Base-by-base conservation (phyloP, 345 rosid species). In the Trapa bicornis region DNA sequence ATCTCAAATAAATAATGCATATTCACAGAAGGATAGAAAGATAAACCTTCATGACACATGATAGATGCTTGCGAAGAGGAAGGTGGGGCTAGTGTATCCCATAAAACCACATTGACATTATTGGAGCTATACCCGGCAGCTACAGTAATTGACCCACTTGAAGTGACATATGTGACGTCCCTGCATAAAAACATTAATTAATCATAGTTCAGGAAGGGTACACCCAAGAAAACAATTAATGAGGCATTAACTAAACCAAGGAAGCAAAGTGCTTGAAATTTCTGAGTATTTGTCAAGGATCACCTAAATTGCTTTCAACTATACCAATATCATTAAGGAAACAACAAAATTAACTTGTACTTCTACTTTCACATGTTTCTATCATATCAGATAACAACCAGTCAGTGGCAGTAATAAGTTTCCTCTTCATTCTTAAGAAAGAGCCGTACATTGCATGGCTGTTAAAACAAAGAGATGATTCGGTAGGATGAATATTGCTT, bases 61-160 rank as follows among this genome's bases (percentile, higher is more conserved):
- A 87, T 84, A 64, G 93, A 85, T 71, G 98, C 96, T 61, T 76
- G 89, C 7, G 96, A 87, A 64, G 91, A 87, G 71, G 91, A 75
- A 50, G 98, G 88, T 3, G 96, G 98, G 77, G 96, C 98, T 78
- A 87, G 75, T 54, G 96, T 89, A 77, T 92, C 98, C 98, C 98
- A 92, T 67, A 92, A 73, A 65, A 92, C 96, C 47, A 85, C 96
- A 79, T 89, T 92, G 67, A 76, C 84, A 76, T 88, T 86, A 73
- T 83, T 92, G 45, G 89, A 79, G 79, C 88, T 92, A 77, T 76
- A 76, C 78, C 98, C 96, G 53, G 93, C 82, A 38, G 96, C 88
- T 67, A 92, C 93, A 75, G 87, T 85, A 38, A 92, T 82, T 15
- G 98, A 87, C 67, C 96, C 96, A 81, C 96, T 92, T 29, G 96